Evolutionary conservation across 257 asterid species (phyloP).

Genomic region (Penstemon davidsonii): DNA sequence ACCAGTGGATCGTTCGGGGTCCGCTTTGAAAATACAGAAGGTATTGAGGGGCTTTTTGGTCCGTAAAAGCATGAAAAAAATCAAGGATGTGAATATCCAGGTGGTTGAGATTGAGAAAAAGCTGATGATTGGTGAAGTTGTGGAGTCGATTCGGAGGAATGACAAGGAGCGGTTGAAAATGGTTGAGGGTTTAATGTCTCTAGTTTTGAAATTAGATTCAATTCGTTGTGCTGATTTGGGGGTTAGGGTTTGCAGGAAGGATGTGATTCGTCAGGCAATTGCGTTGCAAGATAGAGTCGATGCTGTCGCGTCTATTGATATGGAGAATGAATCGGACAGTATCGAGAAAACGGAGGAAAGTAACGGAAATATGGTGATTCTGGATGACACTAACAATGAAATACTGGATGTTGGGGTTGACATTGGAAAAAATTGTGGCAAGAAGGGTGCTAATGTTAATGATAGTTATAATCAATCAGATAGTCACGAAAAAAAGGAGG

Average conservation of each 20-base stretch:
- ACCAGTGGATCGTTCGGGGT: conserved; percentile 34
- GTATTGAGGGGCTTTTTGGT: conserved; percentile 72
- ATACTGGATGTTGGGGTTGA: conserved; percentile 16
- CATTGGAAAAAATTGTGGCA: too few species aligned
- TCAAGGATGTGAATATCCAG: conserved; percentile 39
- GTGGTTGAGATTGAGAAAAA: conserved; percentile 63
- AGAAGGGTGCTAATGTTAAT: too few species aligned
- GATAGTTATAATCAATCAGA: background rate
- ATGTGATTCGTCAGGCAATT: conserved; percentile 64
- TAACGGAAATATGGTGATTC: too few species aligned
- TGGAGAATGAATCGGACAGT: background rate
- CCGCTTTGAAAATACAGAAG: conserved; percentile 75
- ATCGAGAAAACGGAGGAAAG: too few species aligned
- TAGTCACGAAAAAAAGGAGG: background rate
- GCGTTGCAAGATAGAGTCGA: conserved; percentile 72
- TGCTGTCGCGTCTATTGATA: conserved; percentile 30
- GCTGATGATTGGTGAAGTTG: conserved; percentile 35
- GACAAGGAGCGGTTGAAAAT: conserved; percentile 60
- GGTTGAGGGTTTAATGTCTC: conserved; percentile 69
- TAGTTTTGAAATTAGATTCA: conserved; percentile 67
- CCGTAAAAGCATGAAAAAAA: conserved; percentile 57
- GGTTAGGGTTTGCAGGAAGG: conserved; percentile 60
- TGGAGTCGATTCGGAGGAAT: conserved; percentile 45
- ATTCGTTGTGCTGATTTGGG: conserved; percentile 62
- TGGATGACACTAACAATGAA: conserved; percentile 17